Evolutionary conservation across 306 rosid species (phyloP).

Genomic region (Astragalus membranaceus): DNA sequence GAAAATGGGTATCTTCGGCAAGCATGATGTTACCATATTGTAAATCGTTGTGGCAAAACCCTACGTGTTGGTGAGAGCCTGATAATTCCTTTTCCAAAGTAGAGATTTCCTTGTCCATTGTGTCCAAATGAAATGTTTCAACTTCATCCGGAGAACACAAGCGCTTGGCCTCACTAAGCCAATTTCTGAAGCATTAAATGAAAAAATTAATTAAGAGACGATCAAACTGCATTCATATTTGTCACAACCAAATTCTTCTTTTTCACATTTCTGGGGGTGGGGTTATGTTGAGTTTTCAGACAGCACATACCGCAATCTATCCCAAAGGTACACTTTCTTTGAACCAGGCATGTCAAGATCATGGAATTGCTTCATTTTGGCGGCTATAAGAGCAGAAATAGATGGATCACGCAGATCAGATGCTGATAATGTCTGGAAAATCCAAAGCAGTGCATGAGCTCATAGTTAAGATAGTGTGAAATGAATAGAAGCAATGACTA

Average conservation of each 20-base stretch:
- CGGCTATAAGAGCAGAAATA: slow-evolving; percentile 60
- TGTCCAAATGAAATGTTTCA: slow-evolving; percentile 44
- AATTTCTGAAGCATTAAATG: slow-evolving; percentile 44
- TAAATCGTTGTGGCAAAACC: slow-evolving; percentile 82
- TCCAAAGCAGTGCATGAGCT: neutral
- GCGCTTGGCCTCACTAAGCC: slow-evolving; percentile 48
- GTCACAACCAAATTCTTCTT: neutral
- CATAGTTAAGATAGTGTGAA: neutral
- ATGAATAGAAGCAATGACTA: neutral
- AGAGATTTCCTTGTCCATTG: slow-evolving; percentile 46
- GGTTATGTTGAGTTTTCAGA: neutral
- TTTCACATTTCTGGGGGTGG: neutral
- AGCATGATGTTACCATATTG: slow-evolving; percentile 90
- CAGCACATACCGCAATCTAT: slow-evolving; percentile 51
- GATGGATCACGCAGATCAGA: slow-evolving; percentile 61
- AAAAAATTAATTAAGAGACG: neutral
- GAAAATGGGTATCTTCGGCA: slow-evolving; percentile 46
- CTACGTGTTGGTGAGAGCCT: slow-evolving; percentile 22
- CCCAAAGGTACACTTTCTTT: slow-evolving; percentile 58
- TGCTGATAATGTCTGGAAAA: slow-evolving; percentile 68
- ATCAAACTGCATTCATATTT: neutral
- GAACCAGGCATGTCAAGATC: slow-evolving; percentile 70
- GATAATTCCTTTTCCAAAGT: slow-evolving; percentile 47
- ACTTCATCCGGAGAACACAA: slow-evolving; percentile 48
- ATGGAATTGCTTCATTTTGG: slow-evolving; percentile 78